These are phyloP conservation scores for Hydnomerulius pinastri DNA, from an alignment of 768 basidiomycete species.

Conservation along the genomic window DNA sequence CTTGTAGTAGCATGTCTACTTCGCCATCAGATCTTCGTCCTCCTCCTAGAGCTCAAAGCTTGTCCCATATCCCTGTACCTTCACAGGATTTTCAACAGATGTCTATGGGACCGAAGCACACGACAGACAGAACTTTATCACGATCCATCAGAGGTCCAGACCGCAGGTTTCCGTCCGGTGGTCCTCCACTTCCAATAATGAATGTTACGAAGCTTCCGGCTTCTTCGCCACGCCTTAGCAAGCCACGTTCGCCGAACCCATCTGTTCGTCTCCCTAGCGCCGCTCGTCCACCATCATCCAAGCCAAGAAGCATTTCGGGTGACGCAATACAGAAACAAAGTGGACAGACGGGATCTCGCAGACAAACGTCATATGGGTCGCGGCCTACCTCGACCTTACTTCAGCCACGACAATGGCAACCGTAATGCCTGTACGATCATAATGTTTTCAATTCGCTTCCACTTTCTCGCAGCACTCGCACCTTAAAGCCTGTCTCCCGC, in stretches of 20 bases:
- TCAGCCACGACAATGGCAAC: conserved; percentile 6
- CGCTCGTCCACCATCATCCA: too few species aligned
- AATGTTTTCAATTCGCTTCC: background rate
- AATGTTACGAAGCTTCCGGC: background rate
- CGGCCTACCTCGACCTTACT: background rate
- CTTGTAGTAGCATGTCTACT: conserved; percentile 5
- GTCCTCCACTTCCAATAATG: conserved; percentile 1
- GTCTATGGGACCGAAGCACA: background rate
- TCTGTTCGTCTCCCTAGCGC: background rate
- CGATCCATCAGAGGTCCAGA: background rate
- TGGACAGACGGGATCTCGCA: background rate
- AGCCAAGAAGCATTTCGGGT: background rate
- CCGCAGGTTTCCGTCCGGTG: conserved; percentile 19
- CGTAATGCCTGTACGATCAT: conserved; percentile 4
- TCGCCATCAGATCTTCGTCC: conserved; percentile 26
- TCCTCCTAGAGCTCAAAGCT: conserved; percentile 14
- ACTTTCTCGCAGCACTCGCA: background rate
- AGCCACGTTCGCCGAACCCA: background rate
- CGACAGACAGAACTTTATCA: background rate
- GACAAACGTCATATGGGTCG: conserved; percentile 8
- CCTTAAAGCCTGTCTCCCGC: background rate
- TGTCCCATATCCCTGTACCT: conserved; percentile 2
- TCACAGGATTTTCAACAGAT: conserved; percentile 8
- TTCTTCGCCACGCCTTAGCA: background rate
- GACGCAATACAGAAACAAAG: too few species aligned